These are phyloP conservation scores for Massarina eburnea DNA, from an alignment of 2,329 filamentous ascomycete genomes.

Conservation along the genomic window DNA sequence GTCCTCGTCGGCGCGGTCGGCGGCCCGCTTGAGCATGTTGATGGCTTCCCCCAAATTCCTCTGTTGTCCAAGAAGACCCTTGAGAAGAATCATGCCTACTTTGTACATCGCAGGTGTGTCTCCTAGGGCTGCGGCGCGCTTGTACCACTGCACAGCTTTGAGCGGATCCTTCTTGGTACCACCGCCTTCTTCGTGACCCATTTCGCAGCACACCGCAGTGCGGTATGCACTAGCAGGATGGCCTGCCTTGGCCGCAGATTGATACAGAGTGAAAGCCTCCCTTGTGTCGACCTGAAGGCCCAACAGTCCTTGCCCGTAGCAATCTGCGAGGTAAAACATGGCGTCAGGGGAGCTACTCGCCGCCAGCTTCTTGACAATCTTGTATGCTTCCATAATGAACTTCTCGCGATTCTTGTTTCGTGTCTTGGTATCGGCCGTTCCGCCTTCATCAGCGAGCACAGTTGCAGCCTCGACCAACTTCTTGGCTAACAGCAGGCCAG, in stretches of 20 bases:
- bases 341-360: slow-evolving; percentile 74
- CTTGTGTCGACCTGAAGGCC: slow-evolving; percentile 81
- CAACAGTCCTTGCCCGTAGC: slow-evolving; percentile 77
- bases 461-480: slow-evolving; percentile 83
- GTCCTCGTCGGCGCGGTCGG: slow-evolving; percentile 81
- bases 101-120: slow-evolving; percentile 98
- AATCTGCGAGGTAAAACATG: slow-evolving; percentile 93
- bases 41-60: slow-evolving; percentile 83
- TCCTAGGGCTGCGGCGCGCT: slow-evolving; percentile 84
- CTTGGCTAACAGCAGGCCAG: slow-evolving; percentile 75
- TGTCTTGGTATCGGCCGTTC: slow-evolving; percentile 67
- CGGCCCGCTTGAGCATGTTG: slow-evolving; percentile 89
- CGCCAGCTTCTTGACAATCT: slow-evolving; percentile 86
- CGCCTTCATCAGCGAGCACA: slow-evolving; percentile 74
- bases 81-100: slow-evolving; percentile 92
- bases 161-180: slow-evolving; percentile 87
- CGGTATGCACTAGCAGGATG: slow-evolving; percentile 88
- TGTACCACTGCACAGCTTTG: slow-evolving; percentile 98
- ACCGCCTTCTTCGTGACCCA: slow-evolving; percentile 90
- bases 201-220: slow-evolving; percentile 95
- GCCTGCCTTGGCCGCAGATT: slow-evolving; percentile 86
- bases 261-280: slow-evolving; percentile 91
- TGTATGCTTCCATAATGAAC: slow-evolving; percentile 83
- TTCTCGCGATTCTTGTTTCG: slow-evolving; percentile 71
- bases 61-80: slow-evolving; percentile 86